Conservation (phyloP, 768 basidiomycete species). For the Boletales sp. region DNA sequence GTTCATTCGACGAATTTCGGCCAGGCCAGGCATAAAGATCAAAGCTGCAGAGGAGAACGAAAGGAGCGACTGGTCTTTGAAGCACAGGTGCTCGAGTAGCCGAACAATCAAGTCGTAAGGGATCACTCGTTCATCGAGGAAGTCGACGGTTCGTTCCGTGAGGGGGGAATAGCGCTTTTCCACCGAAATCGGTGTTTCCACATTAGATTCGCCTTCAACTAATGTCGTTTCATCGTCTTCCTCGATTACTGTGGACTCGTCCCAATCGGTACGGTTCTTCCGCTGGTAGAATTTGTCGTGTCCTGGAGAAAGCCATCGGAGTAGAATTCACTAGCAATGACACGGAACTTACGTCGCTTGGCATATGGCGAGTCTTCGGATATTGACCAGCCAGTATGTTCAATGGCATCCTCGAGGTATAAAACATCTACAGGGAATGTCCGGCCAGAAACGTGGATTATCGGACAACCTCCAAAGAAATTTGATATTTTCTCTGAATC, state of each 20-base stretch:
- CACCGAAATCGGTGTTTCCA: conserved; percentile 41
- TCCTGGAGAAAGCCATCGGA: conserved; percentile 33
- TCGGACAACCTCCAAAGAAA: conserved; percentile 85
- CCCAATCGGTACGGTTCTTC: conserved; percentile 71
- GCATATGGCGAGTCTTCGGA: conserved; percentile 81
- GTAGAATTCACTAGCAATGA: not conserved
- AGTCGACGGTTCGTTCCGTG: conserved; percentile 76
- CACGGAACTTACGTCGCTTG: conserved; percentile 50
- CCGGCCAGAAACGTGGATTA: conserved; percentile 85
- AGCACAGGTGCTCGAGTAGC: conserved; percentile 80
- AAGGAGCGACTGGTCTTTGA: conserved; percentile 49
- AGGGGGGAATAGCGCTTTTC: conserved; percentile 78
- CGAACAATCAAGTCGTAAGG: conserved; percentile 88
- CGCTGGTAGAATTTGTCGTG: conserved; percentile 61
- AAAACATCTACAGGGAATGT: conserved; percentile 88
- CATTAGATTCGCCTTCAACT: conserved; percentile 14
- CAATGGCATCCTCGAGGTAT: conserved; percentile 89
- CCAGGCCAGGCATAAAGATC: conserved; percentile 92
- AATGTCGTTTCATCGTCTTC: conserved; percentile 65
- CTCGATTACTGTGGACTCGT: conserved; percentile 57
- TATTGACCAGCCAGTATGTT: conserved; percentile 75
- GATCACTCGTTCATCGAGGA: conserved; percentile 83
- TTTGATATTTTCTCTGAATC: conserved; percentile 86
- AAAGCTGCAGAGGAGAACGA: conserved; percentile 77
- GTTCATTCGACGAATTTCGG: conserved; percentile 85